Evolutionary conservation across 345 rosid genomes (phyloP).

Genomic region (Citrus mangshanensis): DNA sequence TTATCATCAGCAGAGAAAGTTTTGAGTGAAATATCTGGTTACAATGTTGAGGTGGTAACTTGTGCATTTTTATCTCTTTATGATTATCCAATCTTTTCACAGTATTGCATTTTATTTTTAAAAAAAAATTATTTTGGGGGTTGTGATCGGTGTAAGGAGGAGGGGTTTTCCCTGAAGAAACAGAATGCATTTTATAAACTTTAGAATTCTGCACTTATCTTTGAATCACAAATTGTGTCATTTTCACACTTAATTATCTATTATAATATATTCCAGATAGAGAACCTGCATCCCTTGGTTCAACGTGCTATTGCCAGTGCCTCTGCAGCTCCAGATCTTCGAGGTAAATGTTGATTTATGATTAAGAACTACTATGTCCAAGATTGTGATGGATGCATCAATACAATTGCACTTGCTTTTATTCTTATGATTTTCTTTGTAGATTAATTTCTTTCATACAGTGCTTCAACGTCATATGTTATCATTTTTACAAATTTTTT

Average conservation of each 20-base stretch:
- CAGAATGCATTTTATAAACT: not conserved
- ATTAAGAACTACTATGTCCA: conserved; percentile 9
- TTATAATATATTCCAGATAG: conserved; percentile 44
- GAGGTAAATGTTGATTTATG: conserved; percentile 42
- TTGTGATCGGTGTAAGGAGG: not conserved
- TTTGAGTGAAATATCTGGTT: conserved; percentile 42
- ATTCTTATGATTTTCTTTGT: not conserved
- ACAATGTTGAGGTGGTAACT: conserved; percentile 56
- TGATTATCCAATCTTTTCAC: conserved; percentile 2
- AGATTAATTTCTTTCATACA: not conserved
- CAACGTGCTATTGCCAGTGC: conserved; percentile 71
- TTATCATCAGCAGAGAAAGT: conserved; percentile 61
- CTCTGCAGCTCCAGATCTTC: conserved; percentile 64
- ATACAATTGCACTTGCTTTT: not conserved
- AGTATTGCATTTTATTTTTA: not conserved
- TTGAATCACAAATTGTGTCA: not conserved
- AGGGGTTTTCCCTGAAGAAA: not conserved
- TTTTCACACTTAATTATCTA: not conserved
- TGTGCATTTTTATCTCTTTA: not conserved
- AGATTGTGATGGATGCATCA: conserved; percentile 3
- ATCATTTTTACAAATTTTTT: conserved; percentile 7
- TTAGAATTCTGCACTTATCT: not conserved
- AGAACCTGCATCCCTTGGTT: conserved; percentile 77
- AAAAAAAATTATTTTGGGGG: not conserved
- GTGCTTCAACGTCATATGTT: conserved; percentile 3